Conservation (phyloP, 208 protist genomes). For the Wallacemonas collosoma region DNA sequence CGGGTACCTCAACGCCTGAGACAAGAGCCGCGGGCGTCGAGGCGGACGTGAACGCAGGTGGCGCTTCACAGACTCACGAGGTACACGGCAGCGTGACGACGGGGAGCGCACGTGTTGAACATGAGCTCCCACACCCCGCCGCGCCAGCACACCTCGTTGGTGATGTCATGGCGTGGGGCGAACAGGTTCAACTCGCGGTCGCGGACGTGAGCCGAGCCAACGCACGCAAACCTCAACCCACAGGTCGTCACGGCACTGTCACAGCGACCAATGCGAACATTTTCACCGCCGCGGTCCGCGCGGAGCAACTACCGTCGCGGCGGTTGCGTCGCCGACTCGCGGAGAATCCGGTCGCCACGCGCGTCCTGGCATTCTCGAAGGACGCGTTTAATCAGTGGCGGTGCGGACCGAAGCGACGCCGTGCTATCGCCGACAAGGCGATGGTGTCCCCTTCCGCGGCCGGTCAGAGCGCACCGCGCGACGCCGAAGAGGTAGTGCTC, state of each 20-base stretch:
- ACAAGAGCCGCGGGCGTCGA: neutral
- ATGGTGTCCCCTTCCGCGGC: neutral
- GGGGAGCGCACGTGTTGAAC: no score
- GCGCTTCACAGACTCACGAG: no score
- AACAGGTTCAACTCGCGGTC: neutral
- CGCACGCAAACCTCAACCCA: neutral
- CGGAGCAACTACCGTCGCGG: neutral
- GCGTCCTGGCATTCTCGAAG: constrained; percentile 52
- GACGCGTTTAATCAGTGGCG: constrained; percentile 41
- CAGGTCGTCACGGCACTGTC: neutral
- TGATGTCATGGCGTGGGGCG: constrained; percentile 14
- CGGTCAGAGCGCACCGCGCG: neutral
- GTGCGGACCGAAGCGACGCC: constrained; percentile 1
- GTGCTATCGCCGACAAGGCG: neutral
- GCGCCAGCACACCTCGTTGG: neutral
- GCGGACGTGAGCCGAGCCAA: neutral
- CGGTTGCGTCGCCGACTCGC: constrained; percentile 29
- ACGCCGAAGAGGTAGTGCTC: neutral
- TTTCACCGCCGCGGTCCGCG: constrained; percentile 1
- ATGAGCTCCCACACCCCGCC: no score
- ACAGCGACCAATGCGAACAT: neutral
- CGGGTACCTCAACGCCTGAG: neutral
- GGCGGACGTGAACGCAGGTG: neutral
- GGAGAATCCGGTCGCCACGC: constrained; percentile 50
- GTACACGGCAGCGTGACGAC: no score